These are phyloP conservation scores for Trametes villosa DNA, from an alignment of 768 basidiomycete genomes.

Conservation along the genomic window DNA sequence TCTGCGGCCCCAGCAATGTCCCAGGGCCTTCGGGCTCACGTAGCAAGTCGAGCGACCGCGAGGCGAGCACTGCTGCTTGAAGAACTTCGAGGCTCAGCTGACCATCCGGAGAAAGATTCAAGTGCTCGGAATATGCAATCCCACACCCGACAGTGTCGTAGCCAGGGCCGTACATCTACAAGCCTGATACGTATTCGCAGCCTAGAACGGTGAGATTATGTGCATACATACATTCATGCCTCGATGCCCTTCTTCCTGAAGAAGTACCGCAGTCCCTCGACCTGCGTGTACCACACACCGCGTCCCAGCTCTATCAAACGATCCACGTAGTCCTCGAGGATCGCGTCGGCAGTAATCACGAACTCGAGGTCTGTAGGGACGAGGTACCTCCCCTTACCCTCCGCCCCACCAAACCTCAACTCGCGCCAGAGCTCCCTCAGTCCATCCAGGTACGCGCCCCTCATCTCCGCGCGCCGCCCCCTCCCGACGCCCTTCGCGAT, in stretches of 20 bases:
- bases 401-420: constrained; percentile 28
- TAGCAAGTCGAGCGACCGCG: no score
- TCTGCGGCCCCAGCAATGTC: no score
- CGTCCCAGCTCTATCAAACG: constrained; percentile 32
- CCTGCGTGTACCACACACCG: constrained; percentile 34
- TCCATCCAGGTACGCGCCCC: constrained; percentile 15
- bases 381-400: constrained; percentile 26
- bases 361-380: constrained; percentile 35
- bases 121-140: no score
- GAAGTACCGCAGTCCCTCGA: constrained; percentile 28
- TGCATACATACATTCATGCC: no score
- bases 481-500: constrained; percentile 35
- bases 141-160: no score
- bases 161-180: no score
- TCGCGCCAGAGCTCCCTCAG: constrained; percentile 36
- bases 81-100: no score
- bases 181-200: no score
- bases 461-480: constrained; percentile 17
- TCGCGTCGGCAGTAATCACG: constrained; percentile 26
- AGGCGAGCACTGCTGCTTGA: no score
- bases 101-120: no score
- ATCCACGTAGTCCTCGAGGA: constrained; percentile 27
- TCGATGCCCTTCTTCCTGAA: constrained; percentile 14
- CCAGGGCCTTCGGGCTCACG: no score
- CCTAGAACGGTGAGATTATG: no score